A percentile compares a stretch with the other conserved stretches of the same genome.
These are phyloP conservation scores for Leccinum fallax DNA, from an alignment of 1,284 basidiomycete genomes.

Conservation along the genomic window DNA sequence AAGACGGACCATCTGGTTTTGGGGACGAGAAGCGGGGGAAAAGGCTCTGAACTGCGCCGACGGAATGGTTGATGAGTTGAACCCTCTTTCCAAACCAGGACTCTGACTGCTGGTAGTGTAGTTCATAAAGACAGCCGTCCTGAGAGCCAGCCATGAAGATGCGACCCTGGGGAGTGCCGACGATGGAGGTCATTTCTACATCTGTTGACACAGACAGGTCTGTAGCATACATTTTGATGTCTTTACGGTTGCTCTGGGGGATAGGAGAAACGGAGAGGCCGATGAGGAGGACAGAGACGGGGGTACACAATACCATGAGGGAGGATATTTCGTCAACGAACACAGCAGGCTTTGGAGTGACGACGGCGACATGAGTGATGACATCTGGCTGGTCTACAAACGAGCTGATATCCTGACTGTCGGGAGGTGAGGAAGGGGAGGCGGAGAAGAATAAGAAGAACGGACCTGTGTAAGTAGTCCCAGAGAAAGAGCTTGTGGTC, in stretches of 20 bases:
- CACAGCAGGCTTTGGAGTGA: slow-evolving; percentile 78
- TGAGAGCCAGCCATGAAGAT: slow-evolving; percentile 89
- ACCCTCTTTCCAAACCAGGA: slow-evolving; percentile 92
- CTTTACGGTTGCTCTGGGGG: slow-evolving; percentile 55
- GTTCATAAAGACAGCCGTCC: slow-evolving; percentile 91
- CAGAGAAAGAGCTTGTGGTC: slow-evolving; percentile 95
- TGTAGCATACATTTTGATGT: slow-evolving; percentile 90
- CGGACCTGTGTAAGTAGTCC: slow-evolving; percentile 93
- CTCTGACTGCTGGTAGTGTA: slow-evolving; percentile 90
- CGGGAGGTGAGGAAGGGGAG: slow-evolving; percentile 9
- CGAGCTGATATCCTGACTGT: slow-evolving; percentile 81
- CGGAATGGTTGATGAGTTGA: slow-evolving; percentile 81
- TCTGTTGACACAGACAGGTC: slow-evolving; percentile 81
- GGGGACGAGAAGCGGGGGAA: slow-evolving; percentile 65
- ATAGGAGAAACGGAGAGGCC: slow-evolving; percentile 71
- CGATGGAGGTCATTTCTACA: slow-evolving; percentile 83
- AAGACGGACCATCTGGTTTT: slow-evolving; percentile 57
- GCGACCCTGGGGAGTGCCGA: slow-evolving; percentile 79
- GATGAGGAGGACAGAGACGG: slow-evolving; percentile 81
- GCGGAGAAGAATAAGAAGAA: slow-evolving; percentile 12
- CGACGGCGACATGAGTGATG: slow-evolving; percentile 85
- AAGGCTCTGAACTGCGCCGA: slow-evolving; percentile 73
- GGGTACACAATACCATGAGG: slow-evolving; percentile 90
- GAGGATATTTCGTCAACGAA: slow-evolving; percentile 94
- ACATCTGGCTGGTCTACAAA: slow-evolving; percentile 92